Conservation (phyloP, 2,329 filamentous ascomycete genomes). For the Mollisiaceae sp. region DNA sequence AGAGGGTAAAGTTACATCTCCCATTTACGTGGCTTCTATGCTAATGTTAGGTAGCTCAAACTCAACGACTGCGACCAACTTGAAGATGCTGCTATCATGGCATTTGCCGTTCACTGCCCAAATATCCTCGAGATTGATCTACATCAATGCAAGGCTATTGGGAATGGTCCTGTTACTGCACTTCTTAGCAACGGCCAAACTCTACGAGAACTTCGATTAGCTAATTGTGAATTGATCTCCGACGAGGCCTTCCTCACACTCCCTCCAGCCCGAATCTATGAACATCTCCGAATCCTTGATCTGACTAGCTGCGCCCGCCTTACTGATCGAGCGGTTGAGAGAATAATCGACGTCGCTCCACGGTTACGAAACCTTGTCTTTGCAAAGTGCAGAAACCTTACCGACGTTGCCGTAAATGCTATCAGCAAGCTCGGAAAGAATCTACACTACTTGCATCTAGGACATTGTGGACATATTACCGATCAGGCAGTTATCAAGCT, state of each 20-base stretch:
- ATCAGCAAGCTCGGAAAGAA: constrained; percentile 94
- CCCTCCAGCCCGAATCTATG: constrained; percentile 71
- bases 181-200: constrained; percentile 79
- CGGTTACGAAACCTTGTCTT: constrained; percentile 90
- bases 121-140: constrained; percentile 97
- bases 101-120: constrained; percentile 86
- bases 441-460: constrained; percentile 93
- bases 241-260: constrained; percentile 87
- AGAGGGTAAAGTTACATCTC: constrained; percentile 65
- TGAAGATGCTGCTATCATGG: constrained; percentile 79
- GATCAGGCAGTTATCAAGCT: constrained; percentile 85
- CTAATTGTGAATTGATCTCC: constrained; percentile 82
- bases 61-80: constrained; percentile 90
- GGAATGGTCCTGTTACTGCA: constrained; percentile 81
- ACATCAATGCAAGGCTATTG: constrained; percentile 80
- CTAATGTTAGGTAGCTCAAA: constrained; percentile 69
- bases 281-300: constrained; percentile 90
- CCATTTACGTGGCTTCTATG: neutral
- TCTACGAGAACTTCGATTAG: constrained; percentile 87
- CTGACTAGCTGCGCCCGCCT: constrained; percentile 86
- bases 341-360: constrained; percentile 85
- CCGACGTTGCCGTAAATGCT: constrained; percentile 83
- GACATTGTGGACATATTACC: constrained; percentile 90
- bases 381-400: constrained; percentile 92
- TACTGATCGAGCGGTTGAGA: constrained; percentile 85